Conservation (phyloP, 352 stramenopile genomes). For the Pythium dissotocum region DNA sequence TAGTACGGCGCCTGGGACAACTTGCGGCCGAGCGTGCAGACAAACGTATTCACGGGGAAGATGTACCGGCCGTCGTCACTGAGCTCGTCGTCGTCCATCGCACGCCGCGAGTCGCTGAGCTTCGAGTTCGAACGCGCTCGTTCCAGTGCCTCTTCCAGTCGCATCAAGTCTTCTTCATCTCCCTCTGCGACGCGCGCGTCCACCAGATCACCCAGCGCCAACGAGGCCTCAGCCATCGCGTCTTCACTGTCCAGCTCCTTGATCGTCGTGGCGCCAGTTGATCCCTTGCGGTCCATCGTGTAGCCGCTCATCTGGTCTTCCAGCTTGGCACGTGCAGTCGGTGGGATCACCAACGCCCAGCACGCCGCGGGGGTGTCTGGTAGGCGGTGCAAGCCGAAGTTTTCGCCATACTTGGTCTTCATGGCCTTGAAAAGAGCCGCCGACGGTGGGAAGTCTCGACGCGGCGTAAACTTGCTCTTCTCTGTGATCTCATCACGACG, state of each 20-base stretch:
- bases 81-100: slow-evolving; percentile 31
- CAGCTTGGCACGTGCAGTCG: slow-evolving; percentile 57
- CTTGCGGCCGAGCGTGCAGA: slow-evolving; percentile 82
- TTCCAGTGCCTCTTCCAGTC: slow-evolving; percentile 22
- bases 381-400: slow-evolving; percentile 70
- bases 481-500: slow-evolving; percentile 75
- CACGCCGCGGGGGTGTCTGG: slow-evolving; percentile 73
- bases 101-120: slow-evolving; percentile 25
- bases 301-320: slow-evolving; percentile 36
- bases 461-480: slow-evolving; percentile 78
- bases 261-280: slow-evolving; percentile 11
- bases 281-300: slow-evolving; percentile 18
- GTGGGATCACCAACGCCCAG: slow-evolving; percentile 76
- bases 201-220: neutral
- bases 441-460: slow-evolving; percentile 82
- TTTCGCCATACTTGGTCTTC: slow-evolving; percentile 80
- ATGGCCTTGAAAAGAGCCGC: slow-evolving; percentile 84
- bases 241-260: slow-evolving; percentile 25
- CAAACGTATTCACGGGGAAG: slow-evolving; percentile 85
- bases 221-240: neutral
- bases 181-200: neutral
- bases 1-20: slow-evolving; percentile 83
- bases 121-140: slow-evolving; percentile 18
- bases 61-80: slow-evolving; percentile 54
- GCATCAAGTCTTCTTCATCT: slow-evolving; percentile 29